Base-by-base conservation (phyloP, 2,329 filamentous ascomycete genomes). In the Colletotrichum lupini region DNA sequence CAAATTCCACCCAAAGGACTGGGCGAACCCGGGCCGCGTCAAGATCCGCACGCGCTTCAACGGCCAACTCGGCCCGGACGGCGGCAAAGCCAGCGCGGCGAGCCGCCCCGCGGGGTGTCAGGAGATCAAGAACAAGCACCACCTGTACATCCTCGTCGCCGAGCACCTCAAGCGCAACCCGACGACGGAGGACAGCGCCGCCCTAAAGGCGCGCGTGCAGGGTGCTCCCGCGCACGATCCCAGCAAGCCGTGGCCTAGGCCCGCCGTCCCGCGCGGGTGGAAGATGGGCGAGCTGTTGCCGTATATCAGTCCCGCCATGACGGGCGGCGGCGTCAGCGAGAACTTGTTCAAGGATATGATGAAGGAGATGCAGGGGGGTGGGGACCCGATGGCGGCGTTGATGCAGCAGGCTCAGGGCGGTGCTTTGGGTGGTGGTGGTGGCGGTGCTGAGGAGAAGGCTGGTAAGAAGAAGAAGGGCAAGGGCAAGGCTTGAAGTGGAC, bases 331-430 rank as follows among this genome's bases (percentile, higher is more conserved):
- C 46, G 94, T 98, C 12, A 95, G 92, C 75, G 97, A 99, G 82
- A 97, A 98, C 80, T 91, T 98, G 74, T 92, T 98, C 79, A 95
- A 97, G 86, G 95, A 98, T 77, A 97, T 98, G 88, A 98, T 98
- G 95, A 92, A 92, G 79, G 95, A 97, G 85, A 97, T 98, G 94
- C 86, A 88, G 79, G 82, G 82, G 3, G 84, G 83, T 2, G 87
- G 84, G 0, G 86, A 87, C 53, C 83, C 82, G 8, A 86, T 86
- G 85, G 79, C 81, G 8, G 85, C 83, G 49, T 74, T 85, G 68
- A 85, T 85, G 83, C 83, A 81, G 8, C 82, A 78, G 35, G 81
- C 79, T 59, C 42, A 49, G 42, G 80, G 73, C 1, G 82, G 79
- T 2, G 80, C 78, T 14, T 49, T 49, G 19, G 42, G 42, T 19